Conservation (phyloP, 2,329 filamentous ascomycete species). For the Ascochyta fabae region DNA sequence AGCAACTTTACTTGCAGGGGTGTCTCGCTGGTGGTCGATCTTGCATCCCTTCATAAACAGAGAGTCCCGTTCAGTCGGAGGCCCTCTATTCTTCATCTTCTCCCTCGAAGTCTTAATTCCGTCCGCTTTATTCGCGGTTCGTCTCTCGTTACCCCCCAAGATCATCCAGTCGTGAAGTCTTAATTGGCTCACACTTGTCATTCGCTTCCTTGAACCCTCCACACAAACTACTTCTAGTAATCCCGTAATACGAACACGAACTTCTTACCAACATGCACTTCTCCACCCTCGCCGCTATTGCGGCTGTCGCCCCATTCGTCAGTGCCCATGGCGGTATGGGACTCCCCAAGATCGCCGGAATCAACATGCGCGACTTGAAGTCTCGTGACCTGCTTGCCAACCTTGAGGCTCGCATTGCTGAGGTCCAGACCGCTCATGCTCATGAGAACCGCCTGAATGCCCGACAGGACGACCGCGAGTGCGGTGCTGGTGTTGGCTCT, state of each 20-base stretch:
- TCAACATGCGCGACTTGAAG: slow-evolving; percentile 46
- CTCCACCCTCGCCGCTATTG: slow-evolving; percentile 39
- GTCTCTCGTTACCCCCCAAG: slow-evolving; percentile 27
- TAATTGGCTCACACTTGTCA: slow-evolving; percentile 37
- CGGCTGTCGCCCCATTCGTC: slow-evolving; percentile 39
- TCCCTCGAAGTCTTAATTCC: slow-evolving; percentile 26
- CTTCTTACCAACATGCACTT: slow-evolving; percentile 40
- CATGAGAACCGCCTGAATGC: slow-evolving; percentile 26
- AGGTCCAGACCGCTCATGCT: slow-evolving; percentile 28
- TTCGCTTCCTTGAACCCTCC: slow-evolving; percentile 34
- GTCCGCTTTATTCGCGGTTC: slow-evolving; percentile 22
- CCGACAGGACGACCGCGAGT: slow-evolving; percentile 45
- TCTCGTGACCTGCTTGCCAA: slow-evolving; percentile 41
- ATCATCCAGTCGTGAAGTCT: slow-evolving; percentile 38
- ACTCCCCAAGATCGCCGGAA: slow-evolving; percentile 43
- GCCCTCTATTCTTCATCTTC: slow-evolving; percentile 22
- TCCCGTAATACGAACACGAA: slow-evolving; percentile 32
- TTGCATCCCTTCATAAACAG: slow-evolving; percentile 29
- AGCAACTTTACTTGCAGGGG: slow-evolving; percentile 28
- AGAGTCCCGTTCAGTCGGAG: slow-evolving; percentile 13
- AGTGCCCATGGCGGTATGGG: slow-evolving; percentile 39
- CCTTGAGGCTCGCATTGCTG: slow-evolving; percentile 34
- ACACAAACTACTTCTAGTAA: slow-evolving; percentile 24
- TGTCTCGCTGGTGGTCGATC: slow-evolving; percentile 22
- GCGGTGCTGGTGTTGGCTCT: slow-evolving; percentile 38